Evolutionary conservation across 495 filamentous ascomycete species (phyloP), one percentile per base, ranked within the genome.

Genomic region (Penicillium subrubescens): DNA sequence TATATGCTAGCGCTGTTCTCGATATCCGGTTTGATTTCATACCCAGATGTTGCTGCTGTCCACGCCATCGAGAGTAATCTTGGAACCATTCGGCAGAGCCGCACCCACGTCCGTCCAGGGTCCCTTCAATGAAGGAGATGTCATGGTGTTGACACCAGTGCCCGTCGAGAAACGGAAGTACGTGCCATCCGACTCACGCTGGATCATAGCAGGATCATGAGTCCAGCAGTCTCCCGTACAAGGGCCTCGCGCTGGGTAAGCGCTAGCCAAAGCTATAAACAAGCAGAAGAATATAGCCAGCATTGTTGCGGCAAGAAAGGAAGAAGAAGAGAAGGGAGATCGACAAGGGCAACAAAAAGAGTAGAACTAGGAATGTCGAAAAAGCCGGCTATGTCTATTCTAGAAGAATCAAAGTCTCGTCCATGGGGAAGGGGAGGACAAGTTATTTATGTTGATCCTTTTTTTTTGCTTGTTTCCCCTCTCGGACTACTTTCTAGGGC

Each of bases 121-220:
- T 0, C 90, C 90, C 23, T 73, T 77, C 29, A 92, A 69, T 8
- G 81, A 77, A 7, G 82, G 71, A 0, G 90, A 82, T 0, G 84
- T 87, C 60, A 85, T 81, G 33, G 88, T 84, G 43, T 80, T 75
- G 61, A 93, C 84, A 53, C 80, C 82, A 23, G 81, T 84, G 31
- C 85, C 84, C 0, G 90, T 92, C 1, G 84, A 84, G 77, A 92
- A 92, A 46, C 88, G 87, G 77, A 88, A 93, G 77, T 91, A 93
- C 3, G 77, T 87, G 19, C 89, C 88, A 71, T 92, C 89, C 3
- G 79, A 82, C 34, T 73, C 68, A 59, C 89, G 86, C 39, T 83
- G 83, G 63, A 89, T 85, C 60, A 92, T 78, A 37, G 85, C 75
- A 19, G 88, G 88, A 66, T 92, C 90, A 57, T 92, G 87, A 33